Base-by-base conservation (phyloP, 208 protist genomes). In the Trypanosoma theileri region DNA sequence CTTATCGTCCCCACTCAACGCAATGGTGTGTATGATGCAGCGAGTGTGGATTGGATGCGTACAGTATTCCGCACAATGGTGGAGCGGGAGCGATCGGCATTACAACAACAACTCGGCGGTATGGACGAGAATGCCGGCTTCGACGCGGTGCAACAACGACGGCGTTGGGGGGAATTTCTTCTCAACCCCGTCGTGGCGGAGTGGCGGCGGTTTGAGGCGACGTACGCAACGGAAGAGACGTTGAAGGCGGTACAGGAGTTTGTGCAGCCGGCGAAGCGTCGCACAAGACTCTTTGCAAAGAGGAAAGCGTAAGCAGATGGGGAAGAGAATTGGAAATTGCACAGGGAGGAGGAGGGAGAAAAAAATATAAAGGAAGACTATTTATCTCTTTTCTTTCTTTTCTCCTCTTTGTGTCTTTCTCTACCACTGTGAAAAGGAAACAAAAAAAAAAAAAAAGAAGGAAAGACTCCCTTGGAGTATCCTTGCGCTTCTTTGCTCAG, bases 201-300 rank as follows among this genome's bases (percentile, higher is more conserved):
- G 60, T 94, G 88, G 86, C 74, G 75, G 44, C 68, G 75, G 58
- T 87, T 91, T 28, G 91, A 96, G 80, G 81, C 88, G 22, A 76
- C 79, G 0, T 71, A 92, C 46, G 88, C 86, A 9, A 87, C 80
- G 40, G 71, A 67, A 28, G 66, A 81, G 17, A 19, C 59, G 41
- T 58, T 66, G 55, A 77, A 84, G 68, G 73, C 73, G 12, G 75
- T 92, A 42, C 65, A 65, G 58, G 74, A 65, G 55, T 79, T 76
- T 21, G 67, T 73, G 65, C 75, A 76, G 51, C 77, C 81, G 1
- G 55, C 56, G 9, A 88, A 82, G 73, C 79, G 85, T 41, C 87
- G 88, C 42, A 91, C 87, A 51, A 74, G 88, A 8, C 77, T 96
- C 17, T 92, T 96, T 66, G 72, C 58, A 46, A 69, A 66, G 48